Evolutionary conservation across 306 rosid genomes (phyloP), one percentile per base, ranked within the genome.

Genomic region (Abrus pulchellus): DNA sequence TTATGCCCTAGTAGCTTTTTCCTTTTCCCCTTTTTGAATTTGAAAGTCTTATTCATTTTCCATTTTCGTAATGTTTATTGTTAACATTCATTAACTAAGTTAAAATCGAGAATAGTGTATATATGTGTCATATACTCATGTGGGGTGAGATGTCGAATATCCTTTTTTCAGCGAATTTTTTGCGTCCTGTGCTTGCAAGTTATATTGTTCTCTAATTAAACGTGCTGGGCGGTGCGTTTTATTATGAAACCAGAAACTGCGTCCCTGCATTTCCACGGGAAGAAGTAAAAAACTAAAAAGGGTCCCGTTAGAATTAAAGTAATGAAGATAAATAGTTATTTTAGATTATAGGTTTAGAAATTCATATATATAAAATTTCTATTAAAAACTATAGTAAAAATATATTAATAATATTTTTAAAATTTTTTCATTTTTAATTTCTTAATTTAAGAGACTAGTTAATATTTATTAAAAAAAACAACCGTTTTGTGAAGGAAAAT

Each of bases 141-240:
- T 27, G 50, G 0, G 9, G 3, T 40, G 78, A 43, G 30, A 29
- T 56, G 43, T 28, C 68, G n/a, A 57, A 74, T 54, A 20, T 14
- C 12, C 12, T 11, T 33, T 61, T 12, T 65, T 67, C 14, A 29
- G 6, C 6, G 5, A 64, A 6, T 10, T 74, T 41, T 73, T 44
- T 9, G 7, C 43, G 3, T 27, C 65, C 52, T 48, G 1, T 72
- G 38, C 10, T 36, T 72, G 40, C 9, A 10, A 34, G 29, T 71
- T 12, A 7, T 13, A 5, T 5, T 71, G 8, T 1, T 14, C 20
- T 36, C 64, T 12, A 20, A 5, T 36, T 7, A 10, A 36, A 71
- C 33, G 76, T 52, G 48, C 12, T 52, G 49, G 63, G 32, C 76
- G 62, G 47, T 20, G 34, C 63, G 13, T 52, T 33, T 14, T 53